phyloP scores from a whole-genome alignment of 2,329 filamentous ascomycete species.

The Cladophialophora exuberans region DNA sequence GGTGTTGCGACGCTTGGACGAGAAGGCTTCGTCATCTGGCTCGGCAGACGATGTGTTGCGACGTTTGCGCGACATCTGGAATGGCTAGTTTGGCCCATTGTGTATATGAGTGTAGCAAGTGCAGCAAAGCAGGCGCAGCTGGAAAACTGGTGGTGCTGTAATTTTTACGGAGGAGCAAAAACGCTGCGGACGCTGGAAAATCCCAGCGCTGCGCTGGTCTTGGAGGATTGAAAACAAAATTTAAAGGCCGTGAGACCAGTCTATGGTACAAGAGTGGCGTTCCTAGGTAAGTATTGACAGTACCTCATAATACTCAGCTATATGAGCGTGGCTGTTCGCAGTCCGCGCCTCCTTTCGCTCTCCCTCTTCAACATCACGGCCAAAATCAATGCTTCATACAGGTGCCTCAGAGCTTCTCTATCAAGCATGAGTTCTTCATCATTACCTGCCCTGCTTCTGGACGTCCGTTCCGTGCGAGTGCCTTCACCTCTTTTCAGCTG shows the following conservation, averaged over 20 bases:
- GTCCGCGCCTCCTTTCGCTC: constrained; percentile 59
- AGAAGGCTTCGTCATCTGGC: constrained; percentile 15
- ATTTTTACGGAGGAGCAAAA: neutral
- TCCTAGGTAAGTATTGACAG: too few relatives aligned
- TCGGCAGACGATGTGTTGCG: constrained; percentile 36
- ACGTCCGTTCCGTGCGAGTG: constrained; percentile 45
- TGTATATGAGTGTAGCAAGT: neutral
- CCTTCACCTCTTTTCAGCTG: constrained; percentile 45
- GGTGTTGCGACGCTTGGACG: constrained; percentile 21
- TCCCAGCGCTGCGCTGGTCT: too few relatives aligned
- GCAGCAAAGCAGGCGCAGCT: neutral
- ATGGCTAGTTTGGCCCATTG: neutral
- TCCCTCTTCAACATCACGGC: constrained; percentile 68
- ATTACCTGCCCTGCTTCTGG: constrained; percentile 44
- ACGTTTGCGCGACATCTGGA: constrained; percentile 37
- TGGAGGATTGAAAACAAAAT: too few relatives aligned
- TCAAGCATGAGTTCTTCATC: constrained; percentile 57
- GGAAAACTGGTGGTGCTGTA: too few relatives aligned
- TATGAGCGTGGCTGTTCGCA: constrained; percentile 54
- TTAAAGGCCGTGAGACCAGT: too few relatives aligned
- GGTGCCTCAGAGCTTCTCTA: constrained; percentile 39
- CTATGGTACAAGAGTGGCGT: too few relatives aligned
- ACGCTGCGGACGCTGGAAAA: neutral
- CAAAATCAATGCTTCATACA: constrained; percentile 56
- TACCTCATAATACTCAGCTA: neutral